Base-by-base conservation (phyloP, 2,329 filamentous ascomycete species). In the Diaporthe sp. region DNA sequence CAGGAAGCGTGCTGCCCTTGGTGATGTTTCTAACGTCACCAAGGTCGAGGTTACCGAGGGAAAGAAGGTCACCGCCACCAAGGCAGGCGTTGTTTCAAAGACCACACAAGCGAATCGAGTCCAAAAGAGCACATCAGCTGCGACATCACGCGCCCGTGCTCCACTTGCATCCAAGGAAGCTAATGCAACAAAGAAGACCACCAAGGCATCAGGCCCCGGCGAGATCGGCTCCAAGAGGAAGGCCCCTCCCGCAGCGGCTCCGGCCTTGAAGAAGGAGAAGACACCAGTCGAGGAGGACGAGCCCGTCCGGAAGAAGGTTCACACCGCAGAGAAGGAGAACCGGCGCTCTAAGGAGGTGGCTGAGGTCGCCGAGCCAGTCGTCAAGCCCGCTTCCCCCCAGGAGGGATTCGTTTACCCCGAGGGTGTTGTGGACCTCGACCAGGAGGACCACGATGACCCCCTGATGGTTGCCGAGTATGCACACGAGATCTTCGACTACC, bases 401-500 rank as follows among this genome's bases (percentile, higher is more conserved):
- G 44, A 79, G 3, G 77, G 68, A 53, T 77, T 79, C 51, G 75
- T 76, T 39, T 83, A 82, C 71, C 84, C 82, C 15, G 79, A 80
- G 68, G 84, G 82, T 37, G 88, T 91, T 71, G 87, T 90, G 79
- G 88, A 97, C 79, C 88, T 98, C 39, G 97, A 98, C 81, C 88
- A 87, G 66, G 97, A 98, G 83, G 97, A 99, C 80, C 83, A 94
- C 68, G 95, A 97, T 78, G 97, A 99, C 81, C 97, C 97, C 35
- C 89, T 98, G 79, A 98, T 99, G 97, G 97, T 97, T 77, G 95
- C 97, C 69, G 97, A 98, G 83, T 99, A 99, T 81, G 96, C 97
- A 66, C 93, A 93, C 75, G 97, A 99, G 82, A 98, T 99, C 81
- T 98, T 98, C 81, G 95, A 98, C 78, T 98, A 99, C 84, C 90